A percentile compares a stretch with the other conserved stretches of the same genome.
These are phyloP conservation scores for Fusarium camptoceras DNA, from an alignment of 2,329 filamentous ascomycete genomes.

Conservation along the genomic window DNA sequence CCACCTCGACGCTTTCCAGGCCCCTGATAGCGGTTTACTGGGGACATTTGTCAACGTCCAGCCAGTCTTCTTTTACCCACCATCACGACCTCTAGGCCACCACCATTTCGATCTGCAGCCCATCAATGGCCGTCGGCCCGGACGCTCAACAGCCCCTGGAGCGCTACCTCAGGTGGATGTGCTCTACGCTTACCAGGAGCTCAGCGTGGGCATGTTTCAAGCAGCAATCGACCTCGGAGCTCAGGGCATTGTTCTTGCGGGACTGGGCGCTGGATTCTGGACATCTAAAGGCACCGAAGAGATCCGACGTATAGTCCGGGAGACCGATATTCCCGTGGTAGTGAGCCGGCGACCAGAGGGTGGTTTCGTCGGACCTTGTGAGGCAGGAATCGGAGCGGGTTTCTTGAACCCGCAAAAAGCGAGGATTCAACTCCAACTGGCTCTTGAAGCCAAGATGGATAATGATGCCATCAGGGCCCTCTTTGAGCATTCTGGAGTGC, in stretches of 20 bases:
- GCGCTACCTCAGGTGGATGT: conserved; percentile 67
- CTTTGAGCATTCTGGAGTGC: conserved; percentile 48
- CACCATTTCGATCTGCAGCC: conserved; percentile 55
- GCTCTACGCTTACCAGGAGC: conserved; percentile 66
- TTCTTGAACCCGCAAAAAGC: conserved; percentile 68
- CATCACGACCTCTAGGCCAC: conserved; percentile 61
- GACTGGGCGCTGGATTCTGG: conserved; percentile 66
- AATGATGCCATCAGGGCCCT: conserved; percentile 44
- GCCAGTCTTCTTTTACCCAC: conserved; percentile 70
- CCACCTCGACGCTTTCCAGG: conserved; percentile 71
- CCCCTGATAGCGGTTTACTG: conserved; percentile 66
- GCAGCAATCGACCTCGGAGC: conserved; percentile 63
- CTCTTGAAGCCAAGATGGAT: conserved; percentile 48
- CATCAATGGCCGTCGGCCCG: conserved; percentile 20
- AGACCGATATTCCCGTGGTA: conserved; percentile 61
- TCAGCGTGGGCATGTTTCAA: conserved; percentile 60
- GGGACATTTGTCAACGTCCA: conserved; percentile 69
- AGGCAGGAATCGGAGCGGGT: conserved; percentile 58
- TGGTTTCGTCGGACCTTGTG: conserved; percentile 61
- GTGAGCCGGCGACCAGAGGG: conserved; percentile 63
- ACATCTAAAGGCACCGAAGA: conserved; percentile 53
- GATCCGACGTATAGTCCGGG: conserved; percentile 58
- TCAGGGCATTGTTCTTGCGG: conserved; percentile 66
- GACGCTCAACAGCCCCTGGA: conserved; percentile 3
- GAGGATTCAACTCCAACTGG: conserved; percentile 62